Base-by-base conservation (phyloP, 164 flowering plant species). In the Dillenia suffruticosa region DNA sequence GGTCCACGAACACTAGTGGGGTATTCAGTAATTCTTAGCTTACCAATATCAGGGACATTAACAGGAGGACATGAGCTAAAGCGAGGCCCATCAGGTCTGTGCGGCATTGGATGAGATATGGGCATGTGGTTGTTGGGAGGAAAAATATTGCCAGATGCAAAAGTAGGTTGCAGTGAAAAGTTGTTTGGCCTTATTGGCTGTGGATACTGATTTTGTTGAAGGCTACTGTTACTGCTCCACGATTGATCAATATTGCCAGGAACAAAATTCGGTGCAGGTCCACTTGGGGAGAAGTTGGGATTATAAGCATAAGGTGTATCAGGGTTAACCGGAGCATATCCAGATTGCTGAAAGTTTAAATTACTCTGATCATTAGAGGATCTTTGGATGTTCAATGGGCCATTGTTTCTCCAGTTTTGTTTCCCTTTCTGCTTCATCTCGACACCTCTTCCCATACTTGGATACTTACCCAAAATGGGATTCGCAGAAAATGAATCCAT, bases 1-100 rank as follows among this genome's bases (percentile, higher is more conserved):
- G 63, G 51, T 54, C 44, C 72, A 17, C 62, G 72, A 48, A 44
- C 68, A 62, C 63, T 56, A 59, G 53, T 72, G 14, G 74, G 74
- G 52, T 61, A 44, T 50, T 74, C 85, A 63, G 84, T 71, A 17
- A 81, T 56, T 62, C 66, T 76, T 59, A 82, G 66, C 61, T 72
- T 81, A 65, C 82, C 75, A 56, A 88, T 66, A 68, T 88, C 84
- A 62, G 81, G 88, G 49, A 69, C 22, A 61, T 56, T 70, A 22
- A 75, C 15, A 14, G 19, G 56, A 17, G 85, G 79, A 44, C 64
- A 71, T 12, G 86, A 54, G 14, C 78, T 43, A 63, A 60, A 70
- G 48, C 72, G 61, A 13, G 77, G 76, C 5, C 67, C 72, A 61
- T 71, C 78, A 45, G 85, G 69, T 59, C 80, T 78, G 9, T 76